phyloP scores from a whole-genome alignment of 805 yeast species.

The Monosporozyma unispora region DNA sequence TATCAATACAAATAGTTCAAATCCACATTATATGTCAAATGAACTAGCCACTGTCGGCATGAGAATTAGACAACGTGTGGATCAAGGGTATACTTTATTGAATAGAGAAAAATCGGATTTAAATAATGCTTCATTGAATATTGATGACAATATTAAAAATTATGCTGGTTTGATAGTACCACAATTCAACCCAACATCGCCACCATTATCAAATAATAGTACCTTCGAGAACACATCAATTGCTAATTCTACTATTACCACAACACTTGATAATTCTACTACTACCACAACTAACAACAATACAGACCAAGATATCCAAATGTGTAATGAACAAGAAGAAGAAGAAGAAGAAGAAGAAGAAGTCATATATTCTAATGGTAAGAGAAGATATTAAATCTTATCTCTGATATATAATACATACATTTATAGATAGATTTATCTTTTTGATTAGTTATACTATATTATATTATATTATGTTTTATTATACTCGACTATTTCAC shows the following conservation, averaged over 20 bases:
- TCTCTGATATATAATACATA: no score
- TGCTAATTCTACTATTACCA: neutral
- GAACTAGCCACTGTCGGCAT: conserved; percentile 52
- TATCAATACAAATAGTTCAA: neutral
- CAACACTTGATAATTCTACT: neutral
- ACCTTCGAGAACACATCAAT: neutral
- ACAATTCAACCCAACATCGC: conserved; percentile 9
- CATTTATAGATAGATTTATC: no score
- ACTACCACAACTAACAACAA: neutral
- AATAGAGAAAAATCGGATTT: neutral
- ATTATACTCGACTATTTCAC: no score
- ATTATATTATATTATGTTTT: no score
- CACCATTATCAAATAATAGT: neutral
- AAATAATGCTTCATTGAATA: conserved; percentile 1
- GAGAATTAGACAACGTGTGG: conserved; percentile 61
- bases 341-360: conserved; percentile 3
- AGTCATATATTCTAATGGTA: neutral
- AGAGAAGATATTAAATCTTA: conserved; percentile 1
- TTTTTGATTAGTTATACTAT: no score
- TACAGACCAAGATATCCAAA: neutral
- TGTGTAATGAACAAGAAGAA: no score
- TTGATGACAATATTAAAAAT: conserved; percentile 11
- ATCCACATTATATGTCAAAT: conserved; percentile 22
- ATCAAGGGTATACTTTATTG: conserved; percentile 42
- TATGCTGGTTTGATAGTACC: conserved; percentile 21